Evolutionary conservation across 495 filamentous ascomycete genomes (phyloP), one percentile per base, ranked within the genome.

Genomic region (Letharia lupina): DNA sequence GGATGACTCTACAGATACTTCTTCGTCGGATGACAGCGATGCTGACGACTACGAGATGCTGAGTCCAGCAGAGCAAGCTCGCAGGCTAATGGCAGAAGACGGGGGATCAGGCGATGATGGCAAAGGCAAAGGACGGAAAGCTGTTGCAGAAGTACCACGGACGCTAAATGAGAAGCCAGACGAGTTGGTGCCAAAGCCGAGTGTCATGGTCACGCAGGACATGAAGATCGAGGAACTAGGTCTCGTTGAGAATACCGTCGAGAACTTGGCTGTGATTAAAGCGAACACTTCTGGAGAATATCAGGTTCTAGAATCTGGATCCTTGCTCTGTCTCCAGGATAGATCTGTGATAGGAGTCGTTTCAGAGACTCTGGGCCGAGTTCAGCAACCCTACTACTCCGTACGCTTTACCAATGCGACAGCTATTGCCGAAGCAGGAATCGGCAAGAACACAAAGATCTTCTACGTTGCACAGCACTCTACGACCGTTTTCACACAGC

Each of bases 381-480:
- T 96, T 2, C 83, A 88, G 67, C 85, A 90, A 69, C 94, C 94
- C 1, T 75, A 89, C 33, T 98, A 97, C 74, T 86, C 87, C 1
- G 82, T 96, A 2, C 79, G 82, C 28, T 96, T 91, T 73, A 77
- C 80, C 2, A 86, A 81, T 37, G 76, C 81, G 4, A 80, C 82
- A 13, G 90, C 92, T 60, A 84, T 94, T 37, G 75, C 80, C 13
- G 83, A 86, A 35, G 78, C 82, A 13, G 87, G 86, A n/a, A 70
- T 97, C 9, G 72, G 73, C 9, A 75, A 80, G 47, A 89, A 86
- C n/a, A 83, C 83, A 37, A 79, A 80, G 15, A 76, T 97, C 2
- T 97, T 84, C 76, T 96, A 96, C 66, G 86, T 92, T 1, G 82
- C 86, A 28, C 72, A 81, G 20, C 86, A 92, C 71, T 89, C 90